Base-by-base conservation (phyloP, 2,329 filamentous ascomycete species). In the Plenodomus biglobosus region DNA sequence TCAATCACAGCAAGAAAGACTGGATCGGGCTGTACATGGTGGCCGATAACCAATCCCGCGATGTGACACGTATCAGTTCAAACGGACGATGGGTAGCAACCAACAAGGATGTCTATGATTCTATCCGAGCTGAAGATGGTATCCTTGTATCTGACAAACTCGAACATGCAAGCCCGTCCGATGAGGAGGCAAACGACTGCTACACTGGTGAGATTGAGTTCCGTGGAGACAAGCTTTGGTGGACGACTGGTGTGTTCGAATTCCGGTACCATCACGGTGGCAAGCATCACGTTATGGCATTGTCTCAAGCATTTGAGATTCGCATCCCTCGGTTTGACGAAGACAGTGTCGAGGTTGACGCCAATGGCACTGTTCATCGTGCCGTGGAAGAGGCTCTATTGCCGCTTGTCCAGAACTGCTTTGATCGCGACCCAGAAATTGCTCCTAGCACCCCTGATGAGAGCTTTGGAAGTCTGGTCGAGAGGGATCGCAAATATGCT, bases 21-120 rank as follows among this genome's bases (percentile, higher is more conserved):
- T 99, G 94, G 94, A 85, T 99, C 44, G 92, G 92, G 3, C 79
- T 99, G 5, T 99, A 97, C 76, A 91, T 92, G 83, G 90, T 99
- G 2, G 91, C 90, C 2, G 92, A 97, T 73, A 99, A 96, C 66
- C 83, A 85, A 6, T 94, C 89, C 7, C 84, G 92, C 35, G 89
- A 96, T 34, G 77, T 86, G 13, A 96, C 94, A 2, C 85, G 89
- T 43, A 84, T 96, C 8, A 84, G 90, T 3, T 95, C 90, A 1
- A 84, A 92, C 46, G 92, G 92, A 32, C 85, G 94, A 48, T 99
- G 94, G 94, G 79, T 90, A 27, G 88, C 92, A 1, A 92, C 88
- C 0, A 90, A 86, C 52, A 78, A 82, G 3, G 87, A 87, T 17
- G 80, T 83, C 46, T 96, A 90, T 66, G 90, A 95, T 65, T 85